Percentiles rank a stretch among this genome's conserved stretches.
These are phyloP conservation scores for Endocalyx cinctus DNA, from an alignment of 2,329 filamentous ascomycete species.

Conservation along the genomic window DNA sequence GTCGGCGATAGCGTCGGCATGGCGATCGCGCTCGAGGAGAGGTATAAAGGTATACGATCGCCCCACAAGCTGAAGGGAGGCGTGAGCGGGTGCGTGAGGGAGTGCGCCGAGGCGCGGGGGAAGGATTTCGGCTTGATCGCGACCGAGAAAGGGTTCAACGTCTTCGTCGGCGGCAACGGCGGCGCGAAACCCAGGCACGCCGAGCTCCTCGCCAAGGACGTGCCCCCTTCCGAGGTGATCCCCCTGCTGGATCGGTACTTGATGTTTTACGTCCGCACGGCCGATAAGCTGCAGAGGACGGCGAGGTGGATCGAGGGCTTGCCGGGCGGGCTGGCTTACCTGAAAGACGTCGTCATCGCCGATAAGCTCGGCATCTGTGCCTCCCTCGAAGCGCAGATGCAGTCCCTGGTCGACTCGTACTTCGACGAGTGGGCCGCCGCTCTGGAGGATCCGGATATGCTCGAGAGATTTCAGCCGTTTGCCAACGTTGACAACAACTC, in stretches of 20 bases:
- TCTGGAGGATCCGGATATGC: conserved; percentile 62
- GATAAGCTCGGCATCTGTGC: conserved; percentile 83
- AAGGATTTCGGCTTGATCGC: conserved; percentile 93
- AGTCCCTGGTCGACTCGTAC: conserved; percentile 74
- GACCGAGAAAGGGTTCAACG: conserved; percentile 89
- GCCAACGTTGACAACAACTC: too few species aligned
- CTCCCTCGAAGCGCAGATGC: conserved; percentile 83
- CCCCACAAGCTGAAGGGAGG: conserved; percentile 91
- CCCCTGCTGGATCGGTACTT: conserved; percentile 84
- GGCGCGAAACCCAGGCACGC: conserved; percentile 80
- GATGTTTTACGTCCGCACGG: conserved; percentile 90
- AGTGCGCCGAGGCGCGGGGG: conserved; percentile 88
- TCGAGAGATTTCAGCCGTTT: conserved; percentile 74
- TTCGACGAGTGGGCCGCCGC: conserved; percentile 93
- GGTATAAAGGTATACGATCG: conserved; percentile 85
- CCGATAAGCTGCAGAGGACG: conserved; percentile 83
- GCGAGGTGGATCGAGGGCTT: conserved; percentile 83
- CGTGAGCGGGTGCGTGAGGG: conserved; percentile 85
- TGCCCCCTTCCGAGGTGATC: conserved; percentile 75
- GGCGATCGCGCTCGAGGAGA: conserved; percentile 81
- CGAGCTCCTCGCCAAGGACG: conserved; percentile 81
- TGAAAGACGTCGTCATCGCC: conserved; percentile 75
- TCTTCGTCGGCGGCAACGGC: conserved; percentile 86
- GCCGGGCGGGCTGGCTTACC: conserved; percentile 78
- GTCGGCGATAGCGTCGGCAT: conserved; percentile 88